These are phyloP conservation scores for Thymus mandschuricus DNA, from an alignment of 257 asterid species.

Conservation along the genomic window DNA sequence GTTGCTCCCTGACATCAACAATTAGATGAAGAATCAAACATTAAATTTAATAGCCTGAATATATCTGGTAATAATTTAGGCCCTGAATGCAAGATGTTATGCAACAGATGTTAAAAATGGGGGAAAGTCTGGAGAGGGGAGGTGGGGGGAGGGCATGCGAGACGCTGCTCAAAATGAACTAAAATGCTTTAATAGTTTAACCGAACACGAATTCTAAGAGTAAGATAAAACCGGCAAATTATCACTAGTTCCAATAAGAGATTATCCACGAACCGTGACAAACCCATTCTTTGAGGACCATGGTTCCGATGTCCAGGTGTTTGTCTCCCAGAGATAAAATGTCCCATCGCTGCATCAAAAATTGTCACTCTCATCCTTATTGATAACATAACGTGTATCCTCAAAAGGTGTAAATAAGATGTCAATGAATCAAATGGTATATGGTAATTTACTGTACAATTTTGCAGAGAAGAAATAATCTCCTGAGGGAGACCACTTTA, in stretches of 20 bases:
- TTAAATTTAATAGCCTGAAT: background rate
- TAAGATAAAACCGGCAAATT: background rate
- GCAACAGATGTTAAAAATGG: slow-evolving; percentile 14
- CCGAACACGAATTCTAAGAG: slow-evolving; percentile 3
- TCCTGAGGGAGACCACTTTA: slow-evolving; percentile 98
- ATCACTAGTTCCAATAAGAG: slow-evolving; percentile 17
- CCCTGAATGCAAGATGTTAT: slow-evolving; percentile 6
- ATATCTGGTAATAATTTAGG: background rate
- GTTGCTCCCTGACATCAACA: slow-evolving; percentile 75
- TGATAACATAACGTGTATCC: slow-evolving; percentile 24
- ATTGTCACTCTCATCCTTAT: slow-evolving; percentile 16
- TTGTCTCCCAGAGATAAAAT: slow-evolving; percentile 98
- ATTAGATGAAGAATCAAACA: slow-evolving; percentile 30
- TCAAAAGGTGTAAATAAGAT: slow-evolving; percentile 17
- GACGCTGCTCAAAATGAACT: background rate
- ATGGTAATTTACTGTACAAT: slow-evolving; percentile 60
- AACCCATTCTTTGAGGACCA: slow-evolving; percentile 92
- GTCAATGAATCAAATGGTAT: slow-evolving; percentile 23
- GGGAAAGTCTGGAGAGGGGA: background rate
- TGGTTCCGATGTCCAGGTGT: slow-evolving; percentile 96
- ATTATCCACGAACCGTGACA: slow-evolving; percentile 75
- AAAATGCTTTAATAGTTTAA: background rate
- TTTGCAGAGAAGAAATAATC: slow-evolving; percentile 91
- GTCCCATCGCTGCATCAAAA: slow-evolving; percentile 82
- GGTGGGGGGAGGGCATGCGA: background rate